Percentiles rank a stretch among this genome's conserved stretches.
phyloP scores from a whole-genome alignment of 2,329 filamentous ascomycete species.

The Sclerotinia borealis region DNA sequence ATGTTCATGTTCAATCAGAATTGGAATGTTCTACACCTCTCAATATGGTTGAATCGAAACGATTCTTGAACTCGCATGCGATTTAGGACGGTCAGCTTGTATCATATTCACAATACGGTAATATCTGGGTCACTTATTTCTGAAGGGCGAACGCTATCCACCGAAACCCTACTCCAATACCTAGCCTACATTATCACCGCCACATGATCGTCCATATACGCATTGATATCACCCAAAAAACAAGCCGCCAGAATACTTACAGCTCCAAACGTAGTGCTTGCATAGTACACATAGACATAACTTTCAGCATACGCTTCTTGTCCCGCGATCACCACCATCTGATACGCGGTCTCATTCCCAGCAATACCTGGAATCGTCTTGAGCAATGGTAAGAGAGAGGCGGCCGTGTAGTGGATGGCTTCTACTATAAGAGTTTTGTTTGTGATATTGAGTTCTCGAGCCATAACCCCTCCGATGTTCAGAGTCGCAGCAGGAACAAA shows the following conservation, averaged over 20 bases:
- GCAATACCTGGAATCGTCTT: constrained; percentile 35
- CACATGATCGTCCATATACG: constrained; percentile 36
- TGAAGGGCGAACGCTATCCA: not conserved
- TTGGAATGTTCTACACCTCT: not conserved
- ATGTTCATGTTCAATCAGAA: not conserved
- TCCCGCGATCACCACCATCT: constrained; percentile 46
- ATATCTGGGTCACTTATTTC: not conserved
- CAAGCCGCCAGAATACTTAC: constrained; percentile 48
- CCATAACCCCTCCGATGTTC: constrained; percentile 23
- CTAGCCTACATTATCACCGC: constrained; percentile 7
- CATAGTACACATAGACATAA: constrained; percentile 22
- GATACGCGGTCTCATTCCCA: constrained; percentile 42
- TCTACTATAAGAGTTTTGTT: constrained; percentile 40
- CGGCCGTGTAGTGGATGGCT: constrained; percentile 33
- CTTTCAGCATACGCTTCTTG: constrained; percentile 30
- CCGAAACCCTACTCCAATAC: not conserved
- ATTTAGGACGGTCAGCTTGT: not conserved
- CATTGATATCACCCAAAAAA: constrained; percentile 51
- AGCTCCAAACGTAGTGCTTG: constrained; percentile 54
- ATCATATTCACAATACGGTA: not conserved
- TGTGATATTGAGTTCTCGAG: constrained; percentile 38
- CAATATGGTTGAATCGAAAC: not conserved
- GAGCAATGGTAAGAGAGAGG: constrained; percentile 36
- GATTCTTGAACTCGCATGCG: not conserved
- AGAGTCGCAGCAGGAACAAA: constrained; percentile 26